Evolutionary conservation across 1,139 yeast species (phyloP), one percentile per base, ranked within the genome.

Genomic region (Protomyces gravidus): DNA sequence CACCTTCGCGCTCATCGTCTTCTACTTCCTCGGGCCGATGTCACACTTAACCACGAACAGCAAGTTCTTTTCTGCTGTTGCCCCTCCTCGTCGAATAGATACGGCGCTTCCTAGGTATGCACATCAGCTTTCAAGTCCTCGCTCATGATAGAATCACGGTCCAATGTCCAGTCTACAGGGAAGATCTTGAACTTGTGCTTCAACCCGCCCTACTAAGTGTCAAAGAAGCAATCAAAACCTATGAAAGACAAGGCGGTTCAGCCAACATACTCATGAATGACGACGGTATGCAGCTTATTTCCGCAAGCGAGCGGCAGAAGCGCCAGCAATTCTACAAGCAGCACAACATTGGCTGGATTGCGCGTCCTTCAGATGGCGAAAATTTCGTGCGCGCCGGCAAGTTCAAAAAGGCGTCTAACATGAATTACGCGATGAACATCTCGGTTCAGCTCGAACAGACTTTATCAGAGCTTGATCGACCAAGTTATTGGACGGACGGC

Each of bases 371-470:
- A 7, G 59, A 60, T 36, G 63, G 64, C 15, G 52, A 59, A n/a
- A 58, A 62, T 11, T 63, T 62, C 30, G 50, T 58, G 6, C 60
- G 65, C 1, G 63, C 61, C 6, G 65, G 65, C 5, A 48, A 63
- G 9, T 63, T 63, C 53, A 63, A 63, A 48, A 63, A 63, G 25
- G 65, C 64, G 13, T 60, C 63, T 36, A 63, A 63, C 51, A 50
- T 63, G 63, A 62, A 62, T 46, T 63, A 60, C 50, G 59, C 61
- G 27, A 50, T 63, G 33, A 55, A 61, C 23, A 55, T 63, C 15
- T 58, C 62, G 25, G 59, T 60, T 42, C 59, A 59, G 13, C 58
- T 62, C 26, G 65, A 63, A 36, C 60, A 45, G 26, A 55, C 55
- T 33, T 60, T 63, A 11, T 55, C 61, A 19, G n/a, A 46, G 23